A percentile compares a stretch with the other conserved stretches of the same genome.
Evolutionary conservation across 2,329 filamentous ascomycete species (phyloP).

Genomic region (Phyllosticta ampelicida): DNA sequence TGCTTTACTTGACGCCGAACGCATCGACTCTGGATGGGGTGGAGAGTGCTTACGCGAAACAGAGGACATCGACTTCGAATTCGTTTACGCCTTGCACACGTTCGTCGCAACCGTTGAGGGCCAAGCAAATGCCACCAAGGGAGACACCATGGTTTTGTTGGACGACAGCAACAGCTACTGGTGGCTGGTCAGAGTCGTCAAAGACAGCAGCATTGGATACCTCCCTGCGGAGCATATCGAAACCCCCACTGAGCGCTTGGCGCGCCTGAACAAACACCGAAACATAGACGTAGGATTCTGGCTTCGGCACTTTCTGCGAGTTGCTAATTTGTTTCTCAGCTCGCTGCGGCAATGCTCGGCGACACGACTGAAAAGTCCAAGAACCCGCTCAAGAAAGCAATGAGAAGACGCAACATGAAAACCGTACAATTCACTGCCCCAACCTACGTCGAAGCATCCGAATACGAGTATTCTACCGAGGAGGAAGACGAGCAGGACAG

Average conservation of each 20-base stretch:
- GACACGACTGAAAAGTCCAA: conserved; percentile 70
- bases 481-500: conserved; percentile 45
- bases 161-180: conserved; percentile 99
- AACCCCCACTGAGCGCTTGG: conserved; percentile 88
- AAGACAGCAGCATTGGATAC: conserved; percentile 95
- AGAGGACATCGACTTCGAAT: conserved; percentile 99
- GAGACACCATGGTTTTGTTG: conserved; percentile 95
- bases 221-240: conserved; percentile 96
- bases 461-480: conserved; percentile 73
- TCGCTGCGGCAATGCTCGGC: conserved; percentile 60
- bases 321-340: conserved; percentile 30
- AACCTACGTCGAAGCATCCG: conserved; percentile 79
- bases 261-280: conserved; percentile 90
- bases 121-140: conserved; percentile 95
- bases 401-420: conserved; percentile 71
- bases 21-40: conserved; percentile 62
- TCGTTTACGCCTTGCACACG: conserved; percentile 95
- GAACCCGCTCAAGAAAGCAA: conserved; percentile 72
- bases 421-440: conserved; percentile 77
- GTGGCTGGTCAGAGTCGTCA: conserved; percentile 96
- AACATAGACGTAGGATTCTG: conserved; percentile 74
- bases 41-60: conserved; percentile 75
- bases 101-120: conserved; percentile 97
- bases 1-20: conserved; percentile 48
- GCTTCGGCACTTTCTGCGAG: neutral